Conservation (phyloP, 106 monocot genomes). For the Iris macrosiphon region DNA sequence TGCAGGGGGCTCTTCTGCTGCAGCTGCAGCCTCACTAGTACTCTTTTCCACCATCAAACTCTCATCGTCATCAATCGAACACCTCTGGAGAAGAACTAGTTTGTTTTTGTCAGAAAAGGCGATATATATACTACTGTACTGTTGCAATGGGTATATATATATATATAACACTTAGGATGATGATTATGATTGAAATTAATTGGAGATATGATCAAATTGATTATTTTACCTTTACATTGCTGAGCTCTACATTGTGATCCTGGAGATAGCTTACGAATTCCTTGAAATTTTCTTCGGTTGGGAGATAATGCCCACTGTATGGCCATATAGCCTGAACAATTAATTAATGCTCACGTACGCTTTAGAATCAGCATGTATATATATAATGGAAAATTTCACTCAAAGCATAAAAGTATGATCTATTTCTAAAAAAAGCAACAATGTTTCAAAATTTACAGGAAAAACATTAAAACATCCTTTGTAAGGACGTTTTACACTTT, state of each 20-base stretch:
- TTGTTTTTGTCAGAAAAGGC: neutral
- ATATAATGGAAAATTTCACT: too few species aligned
- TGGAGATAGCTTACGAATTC: constrained; percentile 67
- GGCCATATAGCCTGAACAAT: constrained; percentile 59
- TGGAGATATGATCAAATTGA: neutral
- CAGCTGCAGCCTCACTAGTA: constrained; percentile 6
- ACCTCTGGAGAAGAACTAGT: constrained; percentile 24
- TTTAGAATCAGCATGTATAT: too few species aligned
- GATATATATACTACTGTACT: neutral
- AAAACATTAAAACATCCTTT: constrained; percentile 4
- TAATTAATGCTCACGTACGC: too few species aligned
- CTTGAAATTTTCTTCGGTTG: constrained; percentile 88
- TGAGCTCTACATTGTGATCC: constrained; percentile 57
- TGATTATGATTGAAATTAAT: neutral
- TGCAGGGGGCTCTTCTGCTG: constrained; percentile 2
- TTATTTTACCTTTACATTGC: constrained; percentile 59
- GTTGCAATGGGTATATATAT: neutral
- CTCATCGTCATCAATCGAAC: constrained; percentile 16
- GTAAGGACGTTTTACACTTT: too few species aligned
- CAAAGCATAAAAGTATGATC: too few species aligned
- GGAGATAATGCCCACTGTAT: constrained; percentile 90
- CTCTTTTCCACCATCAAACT: neutral
- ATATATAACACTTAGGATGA: neutral
- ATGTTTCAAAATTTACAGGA: too few species aligned
- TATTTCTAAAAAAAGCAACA: too few species aligned